Percentiles rank a stretch among this genome's conserved stretches.
Evolutionary conservation across 2,329 filamentous ascomycete species (phyloP).

Genomic region (Triangularia verruculosa): DNA sequence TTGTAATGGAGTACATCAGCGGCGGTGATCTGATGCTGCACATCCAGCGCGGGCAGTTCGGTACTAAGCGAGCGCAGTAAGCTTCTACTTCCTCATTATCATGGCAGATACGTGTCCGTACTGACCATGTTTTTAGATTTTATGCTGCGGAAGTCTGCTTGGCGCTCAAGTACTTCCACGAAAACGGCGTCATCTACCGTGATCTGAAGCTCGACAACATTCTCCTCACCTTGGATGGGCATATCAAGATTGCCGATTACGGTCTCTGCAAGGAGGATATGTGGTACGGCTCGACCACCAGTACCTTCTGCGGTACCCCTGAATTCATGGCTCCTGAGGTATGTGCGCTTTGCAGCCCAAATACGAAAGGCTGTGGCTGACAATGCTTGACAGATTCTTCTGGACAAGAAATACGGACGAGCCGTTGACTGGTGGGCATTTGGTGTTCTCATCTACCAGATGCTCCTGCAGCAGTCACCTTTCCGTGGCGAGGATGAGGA

Average conservation of each 20-base stretch:
- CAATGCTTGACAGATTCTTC: constrained; percentile 63
- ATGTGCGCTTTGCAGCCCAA: constrained; percentile 31
- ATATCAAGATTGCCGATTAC: constrained; percentile 98
- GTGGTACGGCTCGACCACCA: constrained; percentile 97
- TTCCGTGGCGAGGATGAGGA: constrained; percentile 99
- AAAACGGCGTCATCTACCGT: constrained; percentile 98
- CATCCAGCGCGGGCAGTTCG: constrained; percentile 95
- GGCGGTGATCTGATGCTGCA: constrained; percentile 99
- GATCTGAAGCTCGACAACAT: constrained; percentile 95
- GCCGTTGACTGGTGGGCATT: constrained; percentile 99
- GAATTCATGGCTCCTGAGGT: constrained; percentile 99
- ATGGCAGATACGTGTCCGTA: constrained; percentile 11
- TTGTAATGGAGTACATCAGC: constrained; percentile 99
- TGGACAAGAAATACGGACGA: constrained; percentile 97
- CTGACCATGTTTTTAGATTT: constrained; percentile 49
- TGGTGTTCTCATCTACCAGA: constrained; percentile 97
- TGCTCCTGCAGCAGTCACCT: constrained; percentile 97
- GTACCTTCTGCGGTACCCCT: constrained; percentile 98
- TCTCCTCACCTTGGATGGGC: constrained; percentile 86
- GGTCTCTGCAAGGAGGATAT: constrained; percentile 99
- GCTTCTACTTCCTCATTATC: constrained; percentile 46
- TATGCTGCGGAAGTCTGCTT: constrained; percentile 97
- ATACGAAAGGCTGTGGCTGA: constrained; percentile 54
- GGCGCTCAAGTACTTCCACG: constrained; percentile 97
- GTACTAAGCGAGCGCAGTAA: constrained; percentile 84